A percentile compares a stretch with the other conserved stretches of the same genome.
phyloP scores from a whole-genome alignment of 2,329 filamentous ascomycete species.

The Aspergillus novoparasiticus region DNA sequence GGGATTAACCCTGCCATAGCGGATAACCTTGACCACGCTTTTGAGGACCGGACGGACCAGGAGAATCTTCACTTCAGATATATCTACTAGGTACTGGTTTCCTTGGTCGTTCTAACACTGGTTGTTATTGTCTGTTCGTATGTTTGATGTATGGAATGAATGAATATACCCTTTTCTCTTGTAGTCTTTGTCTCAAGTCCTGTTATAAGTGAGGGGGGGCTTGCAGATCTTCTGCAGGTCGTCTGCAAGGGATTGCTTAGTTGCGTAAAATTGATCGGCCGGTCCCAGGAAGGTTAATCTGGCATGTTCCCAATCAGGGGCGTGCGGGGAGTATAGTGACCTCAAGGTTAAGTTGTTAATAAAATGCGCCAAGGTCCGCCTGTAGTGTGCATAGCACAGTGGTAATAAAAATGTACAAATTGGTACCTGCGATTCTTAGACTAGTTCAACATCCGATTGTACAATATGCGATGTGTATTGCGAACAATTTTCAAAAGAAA shows the following conservation, averaged over 20 bases:
- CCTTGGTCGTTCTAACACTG: neutral
- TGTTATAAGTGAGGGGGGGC: neutral
- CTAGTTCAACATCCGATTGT: neutral
- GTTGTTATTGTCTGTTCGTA: neutral
- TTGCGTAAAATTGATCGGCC: neutral
- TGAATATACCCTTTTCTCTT: slow-evolving; percentile 1
- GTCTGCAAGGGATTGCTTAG: neutral
- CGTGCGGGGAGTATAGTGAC: neutral
- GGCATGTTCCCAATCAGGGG: neutral
- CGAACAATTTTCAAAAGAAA: neutral
- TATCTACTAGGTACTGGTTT: slow-evolving; percentile 42
- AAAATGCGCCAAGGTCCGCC: neutral
- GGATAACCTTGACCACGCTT: slow-evolving; percentile 54
- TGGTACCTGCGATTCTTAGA: neutral
- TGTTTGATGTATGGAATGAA: neutral
- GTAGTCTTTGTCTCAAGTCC: neutral
- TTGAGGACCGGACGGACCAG: slow-evolving; percentile 65
- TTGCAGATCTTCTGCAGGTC: neutral
- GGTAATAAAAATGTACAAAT: neutral
- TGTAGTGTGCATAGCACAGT: neutral
- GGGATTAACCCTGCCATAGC: slow-evolving; percentile 43
- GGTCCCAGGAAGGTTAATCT: neutral
- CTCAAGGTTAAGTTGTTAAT: neutral
- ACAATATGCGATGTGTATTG: neutral
- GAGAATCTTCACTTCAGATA: slow-evolving; percentile 65